Percentiles rank a stretch among this genome's conserved stretches.
Conservation (phyloP, 2,329 filamentous ascomycete species). For the Claviceps sorghi region DNA sequence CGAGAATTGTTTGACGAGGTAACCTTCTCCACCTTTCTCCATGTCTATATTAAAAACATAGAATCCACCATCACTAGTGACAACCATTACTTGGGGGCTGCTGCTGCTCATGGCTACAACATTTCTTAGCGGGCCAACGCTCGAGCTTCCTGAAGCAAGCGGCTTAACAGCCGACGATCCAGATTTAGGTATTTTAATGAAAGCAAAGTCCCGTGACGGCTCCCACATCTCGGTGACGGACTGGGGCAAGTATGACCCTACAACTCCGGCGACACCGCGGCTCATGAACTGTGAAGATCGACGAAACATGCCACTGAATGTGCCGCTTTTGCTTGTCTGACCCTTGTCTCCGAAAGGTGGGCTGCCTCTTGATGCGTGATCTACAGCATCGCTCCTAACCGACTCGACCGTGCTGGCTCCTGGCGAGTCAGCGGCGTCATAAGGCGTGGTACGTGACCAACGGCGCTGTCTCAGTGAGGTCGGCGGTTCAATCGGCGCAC, state of each 20-base stretch:
- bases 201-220: constrained; percentile 85
- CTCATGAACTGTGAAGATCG: constrained; percentile 90
- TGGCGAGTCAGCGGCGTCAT: constrained; percentile 29
- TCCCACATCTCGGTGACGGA: constrained; percentile 98
- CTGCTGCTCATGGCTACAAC: constrained; percentile 97
- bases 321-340: constrained; percentile 48
- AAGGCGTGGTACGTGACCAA: constrained; percentile 38
- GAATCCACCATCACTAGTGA: constrained; percentile 89
- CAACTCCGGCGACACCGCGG: constrained; percentile 71
- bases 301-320: constrained; percentile 80
- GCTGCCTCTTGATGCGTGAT: constrained; percentile 17
- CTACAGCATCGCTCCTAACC: constrained; percentile 32
- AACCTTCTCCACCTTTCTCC: constrained; percentile 85
- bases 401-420: constrained; percentile 37
- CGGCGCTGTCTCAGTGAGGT: constrained; percentile 32
- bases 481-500: constrained; percentile 23
- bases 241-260: constrained; percentile 82
- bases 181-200: constrained; percentile 74
- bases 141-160: constrained; percentile 17
- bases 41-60: constrained; percentile 93
- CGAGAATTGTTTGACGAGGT: constrained; percentile 84
- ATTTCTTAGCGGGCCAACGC: constrained; percentile 50
- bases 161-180: constrained; percentile 9
- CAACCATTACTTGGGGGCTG: constrained; percentile 93
- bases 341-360: constrained; percentile 14